These are phyloP conservation scores for Fraxinus pennsylvanica DNA, from an alignment of 257 asterid species.

Conservation along the genomic window DNA sequence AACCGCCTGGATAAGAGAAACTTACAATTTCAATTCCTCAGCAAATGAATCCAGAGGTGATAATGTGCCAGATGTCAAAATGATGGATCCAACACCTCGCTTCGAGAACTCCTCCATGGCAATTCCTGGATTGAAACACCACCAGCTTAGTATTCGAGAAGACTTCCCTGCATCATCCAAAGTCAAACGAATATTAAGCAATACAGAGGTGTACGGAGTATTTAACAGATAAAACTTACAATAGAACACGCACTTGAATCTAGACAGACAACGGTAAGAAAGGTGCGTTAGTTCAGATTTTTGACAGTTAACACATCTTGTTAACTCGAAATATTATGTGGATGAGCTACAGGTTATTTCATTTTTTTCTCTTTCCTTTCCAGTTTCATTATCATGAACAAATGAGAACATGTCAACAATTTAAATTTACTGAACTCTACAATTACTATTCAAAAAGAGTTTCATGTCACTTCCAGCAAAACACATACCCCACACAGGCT, in stretches of 20 bases:
- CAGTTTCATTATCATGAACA: background rate
- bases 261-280: background rate
- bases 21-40: constrained; percentile 87
- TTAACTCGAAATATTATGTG: background rate
- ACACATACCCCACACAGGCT: background rate
- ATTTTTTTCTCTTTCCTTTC: background rate
- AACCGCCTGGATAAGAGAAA: constrained; percentile 22
- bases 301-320: background rate
- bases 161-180: constrained; percentile 48
- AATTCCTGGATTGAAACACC: constrained; percentile 99
- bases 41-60: constrained; percentile 99
- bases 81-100: constrained; percentile 83
- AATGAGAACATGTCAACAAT: background rate
- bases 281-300: background rate
- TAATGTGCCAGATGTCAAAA: constrained; percentile 97
- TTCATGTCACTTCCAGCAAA: background rate
- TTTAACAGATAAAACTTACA: background rate
- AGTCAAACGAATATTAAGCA: background rate
- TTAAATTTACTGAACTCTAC: background rate
- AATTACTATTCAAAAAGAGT: background rate
- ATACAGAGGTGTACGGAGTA: background rate
- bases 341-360: background rate
- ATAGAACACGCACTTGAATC: background rate
- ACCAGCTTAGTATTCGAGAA: constrained; percentile 93
- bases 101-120: constrained; percentile 88